Evolutionary conservation across 768 basidiomycete genomes (phyloP).

Genomic region (Guyanaporus albipodus): DNA sequence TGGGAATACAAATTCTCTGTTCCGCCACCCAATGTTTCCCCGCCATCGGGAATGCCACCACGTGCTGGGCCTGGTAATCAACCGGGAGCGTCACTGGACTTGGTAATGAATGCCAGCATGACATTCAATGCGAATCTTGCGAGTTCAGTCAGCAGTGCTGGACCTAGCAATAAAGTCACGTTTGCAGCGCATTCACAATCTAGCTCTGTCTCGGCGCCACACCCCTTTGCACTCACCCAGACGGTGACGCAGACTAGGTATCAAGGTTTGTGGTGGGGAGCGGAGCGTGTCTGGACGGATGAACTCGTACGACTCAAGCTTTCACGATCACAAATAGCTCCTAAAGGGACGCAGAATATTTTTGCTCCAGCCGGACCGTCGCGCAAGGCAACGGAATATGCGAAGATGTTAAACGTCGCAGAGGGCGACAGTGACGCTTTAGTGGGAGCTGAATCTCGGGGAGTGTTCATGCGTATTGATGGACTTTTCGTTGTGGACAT

Average conservation of each 20-base stretch:
- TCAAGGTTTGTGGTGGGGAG: slow-evolving; percentile 88
- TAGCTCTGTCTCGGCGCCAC: slow-evolving; percentile 14
- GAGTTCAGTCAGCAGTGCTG: background rate
- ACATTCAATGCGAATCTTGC: slow-evolving; percentile 37
- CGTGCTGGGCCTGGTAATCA: slow-evolving; percentile 8
- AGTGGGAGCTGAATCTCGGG: slow-evolving; percentile 38
- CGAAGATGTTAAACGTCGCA: slow-evolving; percentile 10
- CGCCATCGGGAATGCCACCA: slow-evolving; percentile 2
- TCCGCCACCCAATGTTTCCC: slow-evolving; percentile 24
- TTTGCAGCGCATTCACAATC: background rate
- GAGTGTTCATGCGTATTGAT: slow-evolving; percentile 70
- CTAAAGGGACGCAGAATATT: slow-evolving; percentile 57
- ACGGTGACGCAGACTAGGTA: slow-evolving; percentile 52
- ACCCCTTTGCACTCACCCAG: slow-evolving; percentile 23
- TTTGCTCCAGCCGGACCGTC: slow-evolving; percentile 58
- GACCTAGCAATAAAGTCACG: slow-evolving; percentile 4
- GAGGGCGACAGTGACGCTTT: slow-evolving; percentile 5
- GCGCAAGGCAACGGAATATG: slow-evolving; percentile 28
- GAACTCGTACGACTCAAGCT: slow-evolving; percentile 80
- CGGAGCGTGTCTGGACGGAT: slow-evolving; percentile 82
- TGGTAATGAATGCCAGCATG: slow-evolving; percentile 45
- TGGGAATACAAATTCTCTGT: slow-evolving; percentile 57
- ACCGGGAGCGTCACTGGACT: slow-evolving; percentile 33
- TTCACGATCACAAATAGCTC: slow-evolving; percentile 62
- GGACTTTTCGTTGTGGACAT: slow-evolving; percentile 62